These are phyloP conservation scores for grape (Vitis vinifera) DNA, from an alignment of 164 flowering plant species.

Conservation along the genomic window ASM3070453v1 NC_081816.1:6564501-6565000, in stretches of 20 bases:
- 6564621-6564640: not conserved
- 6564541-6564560: no score
- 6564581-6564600: no score
- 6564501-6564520: not conserved
- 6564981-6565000: no score
- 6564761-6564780: constrained; percentile 71
- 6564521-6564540: no score
- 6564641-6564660: constrained; percentile 70
- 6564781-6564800: constrained; percentile 81
- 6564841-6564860: constrained; percentile 65
- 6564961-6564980: no score
- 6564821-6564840: constrained; percentile 86
- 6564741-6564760: constrained; percentile 79
- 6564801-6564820: constrained; percentile 76
- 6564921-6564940: not conserved
- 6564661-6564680: constrained; percentile 81
- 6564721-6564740: constrained; percentile 90
- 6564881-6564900: constrained; percentile 28
- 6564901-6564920: not conserved
- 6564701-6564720: constrained; percentile 90
- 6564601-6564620: not conserved
- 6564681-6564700: constrained; percentile 86
- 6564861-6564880: constrained; percentile 51
- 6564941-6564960: no score
- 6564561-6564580: no score